Conservation (phyloP, 495 filamentous ascomycete genomes). For the Paragyromitra xinjiangensis region DNA sequence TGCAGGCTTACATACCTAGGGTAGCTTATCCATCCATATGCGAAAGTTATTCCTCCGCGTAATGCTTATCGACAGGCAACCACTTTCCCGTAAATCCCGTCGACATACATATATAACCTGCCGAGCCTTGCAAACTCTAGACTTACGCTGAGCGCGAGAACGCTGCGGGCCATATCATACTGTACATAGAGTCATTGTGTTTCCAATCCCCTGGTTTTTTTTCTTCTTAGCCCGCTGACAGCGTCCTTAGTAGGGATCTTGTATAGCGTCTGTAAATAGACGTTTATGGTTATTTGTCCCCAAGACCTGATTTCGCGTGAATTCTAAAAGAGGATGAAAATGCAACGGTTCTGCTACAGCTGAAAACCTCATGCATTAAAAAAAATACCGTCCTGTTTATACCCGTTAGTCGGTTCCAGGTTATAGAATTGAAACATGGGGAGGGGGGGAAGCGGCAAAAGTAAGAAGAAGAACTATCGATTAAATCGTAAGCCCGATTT, state of each 20-base stretch:
- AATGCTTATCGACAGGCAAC: conserved; percentile 42
- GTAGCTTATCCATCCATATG: conserved; percentile 39
- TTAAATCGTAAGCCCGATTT: conserved; percentile 14
- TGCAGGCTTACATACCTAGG: conserved; percentile 16
- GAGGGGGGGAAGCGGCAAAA: conserved; percentile 10
- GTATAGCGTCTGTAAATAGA: conserved; percentile 20
- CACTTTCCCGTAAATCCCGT: conserved; percentile 39
- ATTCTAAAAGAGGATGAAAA: conserved; percentile 2
- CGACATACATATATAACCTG: conserved; percentile 26
- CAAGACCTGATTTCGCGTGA: background rate
- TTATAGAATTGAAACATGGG: conserved; percentile 48
- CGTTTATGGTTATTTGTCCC: conserved; percentile 11
- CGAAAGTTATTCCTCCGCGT: conserved; percentile 40
- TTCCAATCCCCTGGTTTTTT: conserved; percentile 22
- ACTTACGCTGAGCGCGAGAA: conserved; percentile 17
- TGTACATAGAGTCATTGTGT: conserved; percentile 4
- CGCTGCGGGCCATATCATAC: conserved; percentile 2
- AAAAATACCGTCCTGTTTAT: background rate
- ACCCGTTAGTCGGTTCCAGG: conserved; percentile 26
- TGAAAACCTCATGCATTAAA: conserved; percentile 3
- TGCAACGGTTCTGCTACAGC: conserved; percentile 5
- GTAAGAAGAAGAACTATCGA: background rate
- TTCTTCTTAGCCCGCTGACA: conserved; percentile 27
- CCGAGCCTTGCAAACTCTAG: conserved; percentile 28
- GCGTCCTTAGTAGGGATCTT: conserved; percentile 9